Base-by-base conservation (phyloP, 2,329 filamentous ascomycete species). In the Claviceps sorghi region DNA sequence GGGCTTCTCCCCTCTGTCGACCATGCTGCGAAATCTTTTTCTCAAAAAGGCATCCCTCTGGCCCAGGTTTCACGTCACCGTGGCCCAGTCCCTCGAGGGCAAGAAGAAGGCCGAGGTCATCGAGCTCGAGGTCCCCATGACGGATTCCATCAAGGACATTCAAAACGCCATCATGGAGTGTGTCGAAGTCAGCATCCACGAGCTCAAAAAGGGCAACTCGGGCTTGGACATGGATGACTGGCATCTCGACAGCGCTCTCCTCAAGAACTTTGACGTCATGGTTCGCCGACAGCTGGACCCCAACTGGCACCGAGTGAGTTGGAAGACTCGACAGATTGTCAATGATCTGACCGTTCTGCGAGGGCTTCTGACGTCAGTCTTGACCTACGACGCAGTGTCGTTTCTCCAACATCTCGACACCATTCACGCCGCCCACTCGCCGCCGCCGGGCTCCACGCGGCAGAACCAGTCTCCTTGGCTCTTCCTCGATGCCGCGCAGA, bases 151-250 rank as follows among this genome's bases (percentile, higher is more conserved):
- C 93, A 80, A 79, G 55, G 83, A 89, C 43, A 96, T 98, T 42
- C 93, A 98, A 63, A 91, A 87, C 57, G 90, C 93, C 29, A 84
- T 97, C 54, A 80, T 98, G 68, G 91, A 97, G 64, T 98, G 93
- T 64, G 90, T 98, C 19, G 91, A 97, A 67, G 84, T 88, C 59
- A 95, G 89, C 64, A 93, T 98, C 58, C 82, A 86, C 52, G 93
- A 98, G 68, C 76, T 98, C 44, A 94, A 91, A 65, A 97, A 95
- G 69, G 80, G 82, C 19, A 97, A 96, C 62, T 78, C 82, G 1
- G 90, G 89, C 2, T 73, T 98, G 7, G 91, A 97, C 59, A 90
- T 97, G 82, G 90, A 94, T 54, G 90, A 96, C 62, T 97, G 91
- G 91, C 96, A 88, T 49, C 74, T 95, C 19, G 91, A 97, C 66